These are phyloP conservation scores for Athelia psychrophila DNA, from an alignment of 1,284 basidiomycete species.

Conservation along the genomic window DNA sequence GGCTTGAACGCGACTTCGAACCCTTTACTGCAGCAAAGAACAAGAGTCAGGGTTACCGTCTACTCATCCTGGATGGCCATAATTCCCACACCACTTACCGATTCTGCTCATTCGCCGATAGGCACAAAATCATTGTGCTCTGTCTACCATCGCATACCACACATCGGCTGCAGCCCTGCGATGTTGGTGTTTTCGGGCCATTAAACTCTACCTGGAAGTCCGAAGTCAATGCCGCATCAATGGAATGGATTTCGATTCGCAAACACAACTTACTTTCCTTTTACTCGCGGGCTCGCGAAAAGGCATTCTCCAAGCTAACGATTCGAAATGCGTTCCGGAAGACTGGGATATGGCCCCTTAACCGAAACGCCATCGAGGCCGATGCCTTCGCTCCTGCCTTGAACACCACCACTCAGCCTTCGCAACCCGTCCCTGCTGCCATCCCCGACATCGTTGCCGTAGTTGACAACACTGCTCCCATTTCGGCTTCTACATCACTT, in stretches of 20 bases:
- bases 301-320: slow-evolving; percentile 12
- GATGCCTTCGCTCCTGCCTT: slow-evolving; percentile 8
- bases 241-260: slow-evolving; percentile 3
- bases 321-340: slow-evolving; percentile 14
- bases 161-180: slow-evolving; percentile 21
- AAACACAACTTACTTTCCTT: slow-evolving; percentile 13
- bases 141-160: slow-evolving; percentile 21
- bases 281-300: slow-evolving; percentile 10
- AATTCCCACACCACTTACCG: slow-evolving; percentile 32
- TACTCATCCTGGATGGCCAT: slow-evolving; percentile 41
- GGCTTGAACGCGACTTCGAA: slow-evolving; percentile 32
- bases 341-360: slow-evolving; percentile 16
- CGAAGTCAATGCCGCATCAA: not conserved
- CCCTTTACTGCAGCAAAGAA: slow-evolving; percentile 22
- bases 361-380: slow-evolving; percentile 9
- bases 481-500: not conserved
- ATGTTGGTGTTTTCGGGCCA: slow-evolving; percentile 13
- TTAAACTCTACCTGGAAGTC: slow-evolving; percentile 5
- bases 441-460: not conserved
- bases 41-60: slow-evolving; percentile 18
- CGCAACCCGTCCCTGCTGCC: slow-evolving; percentile 2
- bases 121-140: slow-evolving; percentile 19
- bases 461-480: not conserved
- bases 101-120: slow-evolving; percentile 22
- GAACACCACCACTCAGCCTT: slow-evolving; percentile 3